Conservation (phyloP, 139 green algal genomes). For the Coccomyxa sp. region DNA sequence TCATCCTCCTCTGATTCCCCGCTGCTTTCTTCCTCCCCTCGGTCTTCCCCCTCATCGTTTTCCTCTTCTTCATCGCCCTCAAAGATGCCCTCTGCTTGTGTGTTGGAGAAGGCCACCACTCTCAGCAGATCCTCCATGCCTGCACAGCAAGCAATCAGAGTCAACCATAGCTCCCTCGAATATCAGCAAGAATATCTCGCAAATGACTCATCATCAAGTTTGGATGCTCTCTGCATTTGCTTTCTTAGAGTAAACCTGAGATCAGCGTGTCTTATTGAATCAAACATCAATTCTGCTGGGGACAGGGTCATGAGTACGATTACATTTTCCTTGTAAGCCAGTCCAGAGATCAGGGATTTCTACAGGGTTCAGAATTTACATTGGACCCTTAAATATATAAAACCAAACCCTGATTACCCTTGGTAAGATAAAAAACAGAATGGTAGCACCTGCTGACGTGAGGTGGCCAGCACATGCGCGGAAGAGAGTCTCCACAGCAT, state of each 20-base stretch:
- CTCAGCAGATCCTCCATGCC: conserved; percentile 59
- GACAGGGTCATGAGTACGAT: too few relatives aligned
- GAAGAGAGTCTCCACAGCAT: conserved; percentile 67
- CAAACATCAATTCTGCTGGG: too few relatives aligned
- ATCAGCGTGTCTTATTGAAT: too few relatives aligned
- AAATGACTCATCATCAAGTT: too few relatives aligned
- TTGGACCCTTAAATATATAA: background rate
- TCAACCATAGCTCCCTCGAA: background rate
- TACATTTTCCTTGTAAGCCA: too few relatives aligned
- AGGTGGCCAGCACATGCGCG: conserved; percentile 29
- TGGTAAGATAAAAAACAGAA: background rate
- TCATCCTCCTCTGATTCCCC: conserved; percentile 19
- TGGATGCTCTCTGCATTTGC: too few relatives aligned
- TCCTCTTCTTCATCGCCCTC: conserved; percentile 29
- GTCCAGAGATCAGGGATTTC: too few relatives aligned
- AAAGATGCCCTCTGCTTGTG: background rate
- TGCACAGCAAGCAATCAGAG: background rate
- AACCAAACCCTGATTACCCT: background rate
- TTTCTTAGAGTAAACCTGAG: background rate
- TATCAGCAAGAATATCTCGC: background rate
- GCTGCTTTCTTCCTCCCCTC: conserved; percentile 15
- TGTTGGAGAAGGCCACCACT: conserved; percentile 30
- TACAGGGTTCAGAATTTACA: too few relatives aligned
- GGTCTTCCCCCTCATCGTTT: conserved; percentile 21
- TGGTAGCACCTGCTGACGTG: conserved; percentile 26